A percentile compares a stretch with the other conserved stretches of the same genome.
These are phyloP conservation scores for Sugiyamaella boreocaroliniensis DNA, from an alignment of 805 yeast genomes.

Conservation along the genomic window DNA sequence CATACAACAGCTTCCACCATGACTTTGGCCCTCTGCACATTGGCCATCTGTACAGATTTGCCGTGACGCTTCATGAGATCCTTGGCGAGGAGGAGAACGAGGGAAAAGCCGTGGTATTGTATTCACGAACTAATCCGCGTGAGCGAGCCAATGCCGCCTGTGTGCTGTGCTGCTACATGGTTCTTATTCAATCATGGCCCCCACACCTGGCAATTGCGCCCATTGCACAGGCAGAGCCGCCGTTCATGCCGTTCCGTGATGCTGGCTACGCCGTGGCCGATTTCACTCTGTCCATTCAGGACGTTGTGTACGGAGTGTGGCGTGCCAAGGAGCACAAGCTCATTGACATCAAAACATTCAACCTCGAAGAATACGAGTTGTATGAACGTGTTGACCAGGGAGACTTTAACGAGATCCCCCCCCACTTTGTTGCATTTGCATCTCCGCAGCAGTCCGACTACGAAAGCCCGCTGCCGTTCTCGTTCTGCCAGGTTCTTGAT, in stretches of 20 bases:
- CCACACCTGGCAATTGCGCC: conserved; percentile 98
- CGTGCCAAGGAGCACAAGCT: conserved; percentile 90
- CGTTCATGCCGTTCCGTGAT: conserved; percentile 91
- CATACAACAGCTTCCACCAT: conserved; percentile 89
- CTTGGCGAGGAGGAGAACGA: conserved; percentile 78
- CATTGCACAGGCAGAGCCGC: conserved; percentile 82
- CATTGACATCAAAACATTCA: conserved; percentile 78
- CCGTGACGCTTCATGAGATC: conserved; percentile 87
- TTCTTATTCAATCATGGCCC: conserved; percentile 93
- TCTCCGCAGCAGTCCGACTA: conserved; percentile 59
- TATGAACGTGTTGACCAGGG: conserved; percentile 96
- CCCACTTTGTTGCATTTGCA: conserved; percentile 95
- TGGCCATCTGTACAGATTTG: conserved; percentile 90
- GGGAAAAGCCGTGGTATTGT: conserved; percentile 84
- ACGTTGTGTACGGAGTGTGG: conserved; percentile 94
- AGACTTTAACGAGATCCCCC: conserved; percentile 84
- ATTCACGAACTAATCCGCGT: conserved; percentile 73
- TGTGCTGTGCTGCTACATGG: conserved; percentile 87
- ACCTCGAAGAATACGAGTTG: conserved; percentile 88
- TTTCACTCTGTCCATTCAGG: conserved; percentile 88
- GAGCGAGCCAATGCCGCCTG: conserved; percentile 93
- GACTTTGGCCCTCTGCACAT: conserved; percentile 96
- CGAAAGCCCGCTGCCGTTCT: conserved; percentile 23
- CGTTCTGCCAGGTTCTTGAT: conserved; percentile 68
- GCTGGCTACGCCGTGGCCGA: conserved; percentile 97